These are phyloP conservation scores for Grifola frondosa DNA, from an alignment of 1,284 basidiomycete genomes.

Conservation along the genomic window DNA sequence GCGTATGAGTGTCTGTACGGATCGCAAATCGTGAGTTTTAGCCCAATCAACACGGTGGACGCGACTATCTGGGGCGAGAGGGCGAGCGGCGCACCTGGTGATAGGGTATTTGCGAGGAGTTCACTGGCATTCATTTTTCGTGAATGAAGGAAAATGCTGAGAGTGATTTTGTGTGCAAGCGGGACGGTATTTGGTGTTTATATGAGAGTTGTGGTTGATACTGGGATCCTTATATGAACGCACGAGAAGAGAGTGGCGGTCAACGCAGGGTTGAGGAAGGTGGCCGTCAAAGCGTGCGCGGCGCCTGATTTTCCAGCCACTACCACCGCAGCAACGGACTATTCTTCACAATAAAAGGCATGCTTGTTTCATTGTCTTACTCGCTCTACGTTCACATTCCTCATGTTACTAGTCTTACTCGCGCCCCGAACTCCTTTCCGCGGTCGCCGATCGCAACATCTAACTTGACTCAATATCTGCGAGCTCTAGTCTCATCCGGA, in stretches of 20 bases:
- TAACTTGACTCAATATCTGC: no score
- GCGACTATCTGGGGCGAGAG: slow-evolving; percentile 16
- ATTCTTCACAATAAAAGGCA: no score
- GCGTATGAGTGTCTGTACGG: slow-evolving; percentile 72
- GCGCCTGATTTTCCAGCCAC: slow-evolving; percentile 12
- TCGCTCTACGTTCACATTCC: not conserved
- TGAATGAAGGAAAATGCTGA: slow-evolving; percentile 17
- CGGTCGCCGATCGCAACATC: no score
- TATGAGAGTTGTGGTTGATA: slow-evolving; percentile 17
- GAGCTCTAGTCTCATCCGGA: no score
- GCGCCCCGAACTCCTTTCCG: no score
- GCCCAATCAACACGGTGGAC: slow-evolving; percentile 9
- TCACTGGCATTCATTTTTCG: slow-evolving; percentile 86
- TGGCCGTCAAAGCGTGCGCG: slow-evolving; percentile 11
- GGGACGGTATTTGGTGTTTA: slow-evolving; percentile 4
- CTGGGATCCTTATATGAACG: no score
- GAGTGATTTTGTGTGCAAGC: no score
- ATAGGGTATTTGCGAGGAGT: slow-evolving; percentile 88
- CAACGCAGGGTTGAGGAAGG: slow-evolving; percentile 12
- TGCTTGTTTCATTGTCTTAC: slow-evolving; percentile 1
- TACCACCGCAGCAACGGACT: no score
- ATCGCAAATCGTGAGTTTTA: slow-evolving; percentile 7
- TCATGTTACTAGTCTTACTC: not conserved
- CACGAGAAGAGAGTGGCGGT: slow-evolving; percentile 18
- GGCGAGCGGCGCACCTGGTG: slow-evolving; percentile 62